Evolutionary conservation across 495 filamentous ascomycete species (phyloP), one percentile per base, ranked within the genome.

Genomic region (Talaromyces borbonicus): DNA sequence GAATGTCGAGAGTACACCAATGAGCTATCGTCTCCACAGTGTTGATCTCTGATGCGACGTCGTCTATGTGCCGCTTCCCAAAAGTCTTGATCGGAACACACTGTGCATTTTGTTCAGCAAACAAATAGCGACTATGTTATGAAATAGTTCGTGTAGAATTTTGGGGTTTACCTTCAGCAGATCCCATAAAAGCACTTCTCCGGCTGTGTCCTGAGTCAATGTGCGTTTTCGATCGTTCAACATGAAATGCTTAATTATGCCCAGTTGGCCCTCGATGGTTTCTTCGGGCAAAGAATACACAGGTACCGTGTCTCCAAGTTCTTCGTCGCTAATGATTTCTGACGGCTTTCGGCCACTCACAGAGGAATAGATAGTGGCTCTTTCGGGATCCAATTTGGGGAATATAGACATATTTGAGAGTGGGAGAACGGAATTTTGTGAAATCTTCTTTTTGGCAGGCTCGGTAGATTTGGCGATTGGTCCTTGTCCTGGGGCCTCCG

Each of bases 121-220:
- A n/a, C n/a, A n/a, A n/a, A n/a, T n/a, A n/a, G n/a, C n/a, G n/a
- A n/a, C n/a, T n/a, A n/a, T n/a, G n/a, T n/a, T n/a, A n/a, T n/a
- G n/a, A n/a, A n/a, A n/a, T n/a, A n/a, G n/a, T n/a, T n/a, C n/a
- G n/a, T n/a, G n/a, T n/a, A n/a, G n/a, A n/a, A n/a, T n/a, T n/a
- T n/a, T n/a, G n/a, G n/a, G 12, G 52, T 56, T 48, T 67, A 90
- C 87, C 69, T 81, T 77, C 20, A 97, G 68, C 22, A 98, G 65
- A 71, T 98, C 93, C 92, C 92, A 98, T 53, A 98, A 63, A 32
- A 93, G 68, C n/a, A 98, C 90, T 59, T 97, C 92, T 14, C 92
- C 93, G 11, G 90, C 87, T 7, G 90, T 96, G 62, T 98, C 92
- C 52, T 94, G 64, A 0, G 92, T 98, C 48, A 98, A 67, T 14